Conservation (phyloP, 345 rosid genomes). For the Hypericum androsaemum region DNA sequence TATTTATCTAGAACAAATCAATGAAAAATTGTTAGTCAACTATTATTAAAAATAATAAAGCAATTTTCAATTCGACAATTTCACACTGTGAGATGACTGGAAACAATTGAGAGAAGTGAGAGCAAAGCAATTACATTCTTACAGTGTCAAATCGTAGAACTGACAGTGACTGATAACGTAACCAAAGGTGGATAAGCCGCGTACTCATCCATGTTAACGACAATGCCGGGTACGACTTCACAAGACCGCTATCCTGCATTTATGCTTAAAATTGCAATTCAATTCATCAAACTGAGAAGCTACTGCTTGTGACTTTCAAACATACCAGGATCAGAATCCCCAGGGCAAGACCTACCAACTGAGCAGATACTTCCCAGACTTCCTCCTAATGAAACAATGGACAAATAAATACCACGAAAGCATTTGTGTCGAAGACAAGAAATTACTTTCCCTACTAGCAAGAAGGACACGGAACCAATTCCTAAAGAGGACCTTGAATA, state of each 20-base stretch:
- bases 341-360: constrained; percentile 73
- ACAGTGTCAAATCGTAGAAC: constrained; percentile 67
- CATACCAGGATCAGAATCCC: constrained; percentile 82
- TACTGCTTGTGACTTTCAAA: not conserved
- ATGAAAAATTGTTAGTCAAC: constrained; percentile 2
- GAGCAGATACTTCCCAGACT: constrained; percentile 98
- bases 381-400: constrained; percentile 57
- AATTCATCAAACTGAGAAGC: constrained; percentile 9
- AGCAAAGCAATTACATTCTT: constrained; percentile 13
- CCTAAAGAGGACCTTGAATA: too few relatives aligned
- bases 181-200: constrained; percentile 82
- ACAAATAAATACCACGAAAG: constrained; percentile 6
- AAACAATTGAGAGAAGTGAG: constrained; percentile 2
- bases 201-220: constrained; percentile 63
- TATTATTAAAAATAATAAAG: not conserved
- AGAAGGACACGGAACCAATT: too few relatives aligned
- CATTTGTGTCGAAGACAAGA: not conserved
- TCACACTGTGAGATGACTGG: too few relatives aligned
- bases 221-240: constrained; percentile 54
- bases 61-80: too few relatives aligned
- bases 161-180: constrained; percentile 73
- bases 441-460: too few relatives aligned
- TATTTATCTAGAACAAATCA: constrained; percentile 54
- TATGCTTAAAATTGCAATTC: constrained; percentile 11
- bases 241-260: constrained; percentile 77